These are phyloP conservation scores for Ogataea trehaloabstinens DNA, from an alignment of 805 yeast species.

Conservation along the genomic window DNA sequence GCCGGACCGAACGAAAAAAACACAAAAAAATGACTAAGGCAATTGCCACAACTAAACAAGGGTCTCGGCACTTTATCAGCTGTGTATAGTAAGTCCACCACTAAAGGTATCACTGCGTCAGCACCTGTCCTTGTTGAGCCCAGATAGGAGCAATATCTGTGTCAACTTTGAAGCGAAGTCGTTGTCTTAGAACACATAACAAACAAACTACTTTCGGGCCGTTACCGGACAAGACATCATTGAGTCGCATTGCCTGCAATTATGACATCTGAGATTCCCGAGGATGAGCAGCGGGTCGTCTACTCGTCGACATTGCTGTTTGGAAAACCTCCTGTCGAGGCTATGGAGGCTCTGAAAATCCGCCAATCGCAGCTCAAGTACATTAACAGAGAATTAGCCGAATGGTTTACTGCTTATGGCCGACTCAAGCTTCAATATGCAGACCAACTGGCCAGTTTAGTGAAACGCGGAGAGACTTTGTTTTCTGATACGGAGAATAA, in stretches of 20 bases:
- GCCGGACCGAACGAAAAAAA: constrained; percentile 1
- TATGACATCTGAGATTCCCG: constrained; percentile 9
- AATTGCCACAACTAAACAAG: not conserved
- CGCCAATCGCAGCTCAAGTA: constrained; percentile 54
- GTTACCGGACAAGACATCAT: too few relatives aligned
- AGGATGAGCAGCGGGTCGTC: constrained; percentile 27
- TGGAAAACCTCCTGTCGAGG: constrained; percentile 52
- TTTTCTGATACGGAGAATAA: constrained; percentile 36
- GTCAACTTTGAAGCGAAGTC: too few relatives aligned
- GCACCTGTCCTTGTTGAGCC: too few relatives aligned
- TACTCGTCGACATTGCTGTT: constrained; percentile 35
- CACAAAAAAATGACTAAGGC: not conserved
- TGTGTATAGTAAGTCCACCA: too few relatives aligned
- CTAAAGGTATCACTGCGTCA: too few relatives aligned
- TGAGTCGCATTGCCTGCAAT: too few relatives aligned
- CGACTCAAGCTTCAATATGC: constrained; percentile 47
- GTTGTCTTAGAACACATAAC: too few relatives aligned
- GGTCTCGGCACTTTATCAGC: constrained; percentile 4
- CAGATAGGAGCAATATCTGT: too few relatives aligned
- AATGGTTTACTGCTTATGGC: constrained; percentile 55
- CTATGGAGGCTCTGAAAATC: constrained; percentile 57
- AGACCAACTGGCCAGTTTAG: constrained; percentile 42
- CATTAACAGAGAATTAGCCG: constrained; percentile 59
- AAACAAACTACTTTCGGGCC: too few relatives aligned
- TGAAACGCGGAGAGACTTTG: constrained; percentile 34